phyloP scores from a whole-genome alignment of 202 grass and related monocot genomes.

The Setaria viridis region DNA sequence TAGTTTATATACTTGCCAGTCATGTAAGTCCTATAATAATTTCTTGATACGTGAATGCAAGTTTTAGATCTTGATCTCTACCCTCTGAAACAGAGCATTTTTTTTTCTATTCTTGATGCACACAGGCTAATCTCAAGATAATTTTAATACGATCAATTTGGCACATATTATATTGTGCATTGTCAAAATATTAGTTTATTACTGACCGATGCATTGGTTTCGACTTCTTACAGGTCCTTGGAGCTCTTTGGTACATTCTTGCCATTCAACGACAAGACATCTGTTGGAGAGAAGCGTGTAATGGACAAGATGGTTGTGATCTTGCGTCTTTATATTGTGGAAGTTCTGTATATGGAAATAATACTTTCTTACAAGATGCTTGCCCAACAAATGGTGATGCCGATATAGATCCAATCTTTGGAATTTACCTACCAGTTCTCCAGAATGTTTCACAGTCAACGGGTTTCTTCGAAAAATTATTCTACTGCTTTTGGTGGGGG shows the following conservation, averaged over 20 bases:
- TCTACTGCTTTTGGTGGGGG: slow-evolving; percentile 99
- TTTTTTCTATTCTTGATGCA: background rate
- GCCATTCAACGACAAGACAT: slow-evolving; percentile 70
- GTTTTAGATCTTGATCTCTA: background rate
- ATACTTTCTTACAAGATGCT: slow-evolving; percentile 42
- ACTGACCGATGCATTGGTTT: background rate
- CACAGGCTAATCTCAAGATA: background rate
- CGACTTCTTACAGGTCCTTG: slow-evolving; percentile 67
- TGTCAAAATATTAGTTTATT: background rate
- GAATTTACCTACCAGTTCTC: slow-evolving; percentile 73
- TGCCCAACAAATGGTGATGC: slow-evolving; percentile 49
- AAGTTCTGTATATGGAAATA: slow-evolving; percentile 37
- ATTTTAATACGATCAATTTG: background rate
- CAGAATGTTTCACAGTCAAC: slow-evolving; percentile 62
- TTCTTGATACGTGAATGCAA: background rate
- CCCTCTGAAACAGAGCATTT: background rate
- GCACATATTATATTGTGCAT: background rate
- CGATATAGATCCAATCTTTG: slow-evolving; percentile 51
- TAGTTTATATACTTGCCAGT: slow-evolving; percentile 97
- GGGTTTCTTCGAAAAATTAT: slow-evolving; percentile 86
- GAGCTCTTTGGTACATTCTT: slow-evolving; percentile 92
- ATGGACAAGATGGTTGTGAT: background rate
- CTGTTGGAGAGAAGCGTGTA: slow-evolving; percentile 80
- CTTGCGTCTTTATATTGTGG: slow-evolving; percentile 67
- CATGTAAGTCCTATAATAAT: slow-evolving; percentile 65